These are phyloP conservation scores for Arthromyces matolae DNA, from an alignment of 768 basidiomycete species.

Conservation along the genomic window DNA sequence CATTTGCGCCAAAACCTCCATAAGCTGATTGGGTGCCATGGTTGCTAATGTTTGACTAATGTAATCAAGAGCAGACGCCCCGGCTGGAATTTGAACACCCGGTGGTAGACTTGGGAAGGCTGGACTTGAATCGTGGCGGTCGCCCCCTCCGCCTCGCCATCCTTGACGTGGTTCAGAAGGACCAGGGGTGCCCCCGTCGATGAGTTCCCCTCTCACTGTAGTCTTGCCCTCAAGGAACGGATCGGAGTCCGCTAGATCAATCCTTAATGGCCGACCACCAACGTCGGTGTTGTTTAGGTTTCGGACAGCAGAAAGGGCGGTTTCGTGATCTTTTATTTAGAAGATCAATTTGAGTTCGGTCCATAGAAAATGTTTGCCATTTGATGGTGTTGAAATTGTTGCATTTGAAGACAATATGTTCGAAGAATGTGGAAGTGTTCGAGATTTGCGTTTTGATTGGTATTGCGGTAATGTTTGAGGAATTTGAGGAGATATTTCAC, in stretches of 20 bases:
- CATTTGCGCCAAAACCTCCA: slow-evolving; percentile 96
- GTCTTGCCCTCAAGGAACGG: slow-evolving; percentile 90
- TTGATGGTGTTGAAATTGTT: not conserved
- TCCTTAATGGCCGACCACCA: slow-evolving; percentile 87
- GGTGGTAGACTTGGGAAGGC: slow-evolving; percentile 68
- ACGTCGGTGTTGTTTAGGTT: slow-evolving; percentile 93
- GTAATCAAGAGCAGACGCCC: slow-evolving; percentile 69
- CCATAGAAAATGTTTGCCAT: no score
- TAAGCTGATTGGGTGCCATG: slow-evolving; percentile 78
- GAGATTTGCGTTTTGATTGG: slow-evolving; percentile 3
- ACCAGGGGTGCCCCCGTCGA: slow-evolving; percentile 62
- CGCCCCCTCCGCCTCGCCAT: slow-evolving; percentile 46
- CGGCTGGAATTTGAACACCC: slow-evolving; percentile 71
- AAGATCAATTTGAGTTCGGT: not conserved
- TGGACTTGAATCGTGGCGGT: slow-evolving; percentile 41
- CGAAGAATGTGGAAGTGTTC: no score
- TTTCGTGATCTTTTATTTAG: slow-evolving; percentile 76
- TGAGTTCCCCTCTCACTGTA: slow-evolving; percentile 76
- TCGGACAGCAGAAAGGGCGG: slow-evolving; percentile 90
- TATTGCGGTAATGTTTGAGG: slow-evolving; percentile 3
- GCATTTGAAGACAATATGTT: not conserved
- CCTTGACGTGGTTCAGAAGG: slow-evolving; percentile 51
- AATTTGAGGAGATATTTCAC: slow-evolving; percentile 22
- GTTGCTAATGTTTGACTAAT: slow-evolving; percentile 84
- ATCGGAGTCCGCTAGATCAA: slow-evolving; percentile 92